Conservation (phyloP, 2,329 filamentous ascomycete species). For the Fusarium pseudoanthophilum region DNA sequence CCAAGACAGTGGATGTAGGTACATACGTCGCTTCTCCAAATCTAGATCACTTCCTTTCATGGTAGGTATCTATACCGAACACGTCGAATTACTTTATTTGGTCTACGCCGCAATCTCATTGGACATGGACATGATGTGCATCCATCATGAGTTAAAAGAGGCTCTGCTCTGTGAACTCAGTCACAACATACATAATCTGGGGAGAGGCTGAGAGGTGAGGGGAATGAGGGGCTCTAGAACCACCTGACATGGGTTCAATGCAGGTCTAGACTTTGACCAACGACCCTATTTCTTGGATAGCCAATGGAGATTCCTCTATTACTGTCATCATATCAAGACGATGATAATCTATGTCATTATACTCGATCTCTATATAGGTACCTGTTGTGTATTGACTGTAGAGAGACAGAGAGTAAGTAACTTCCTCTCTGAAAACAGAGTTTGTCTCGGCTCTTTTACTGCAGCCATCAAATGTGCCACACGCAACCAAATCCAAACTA, state of each 20-base stretch:
- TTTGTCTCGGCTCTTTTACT: neutral
- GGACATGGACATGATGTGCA: slow-evolving; percentile 3
- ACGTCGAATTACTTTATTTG: slow-evolving; percentile 15
- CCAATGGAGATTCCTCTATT: slow-evolving; percentile 39
- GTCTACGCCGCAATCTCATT: slow-evolving; percentile 28
- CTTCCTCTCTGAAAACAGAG: neutral
- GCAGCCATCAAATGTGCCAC: neutral
- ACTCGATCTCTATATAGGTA: neutral
- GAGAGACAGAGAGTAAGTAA: neutral
- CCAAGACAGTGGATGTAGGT: neutral
- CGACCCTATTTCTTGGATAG: slow-evolving; percentile 1
- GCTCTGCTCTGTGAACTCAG: slow-evolving; percentile 27
- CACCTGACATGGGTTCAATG: slow-evolving; percentile 33
- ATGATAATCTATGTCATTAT: neutral
- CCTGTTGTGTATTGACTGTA: neutral
- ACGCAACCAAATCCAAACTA: neutral
- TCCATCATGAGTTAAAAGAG: slow-evolving; percentile 33
- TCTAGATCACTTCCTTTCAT: neutral
- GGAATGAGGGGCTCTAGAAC: slow-evolving; percentile 7
- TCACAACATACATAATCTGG: slow-evolving; percentile 30
- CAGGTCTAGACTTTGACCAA: slow-evolving; percentile 11
- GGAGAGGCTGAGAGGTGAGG: slow-evolving; percentile 25
- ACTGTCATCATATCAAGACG: neutral
- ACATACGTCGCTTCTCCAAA: neutral
- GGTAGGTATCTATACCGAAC: neutral